Evolutionary conservation across 179 eudicot species (phyloP).

Genomic region (Pouteria campechiana): DNA sequence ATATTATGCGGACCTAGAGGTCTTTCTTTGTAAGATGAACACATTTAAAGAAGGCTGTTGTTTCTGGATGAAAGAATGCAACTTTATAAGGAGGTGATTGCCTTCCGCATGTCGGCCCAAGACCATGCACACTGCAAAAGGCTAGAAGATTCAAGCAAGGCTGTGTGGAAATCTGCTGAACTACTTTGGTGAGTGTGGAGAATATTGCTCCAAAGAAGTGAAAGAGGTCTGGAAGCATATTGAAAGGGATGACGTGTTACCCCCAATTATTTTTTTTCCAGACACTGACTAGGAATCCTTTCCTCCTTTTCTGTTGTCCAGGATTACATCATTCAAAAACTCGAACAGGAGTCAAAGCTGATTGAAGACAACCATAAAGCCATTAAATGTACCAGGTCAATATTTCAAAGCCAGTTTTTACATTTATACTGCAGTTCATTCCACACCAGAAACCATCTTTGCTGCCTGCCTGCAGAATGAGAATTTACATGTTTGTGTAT

Average conservation of each 20-base stretch:
- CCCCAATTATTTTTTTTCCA: slow-evolving; percentile 87
- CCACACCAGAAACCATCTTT: too few relatives aligned
- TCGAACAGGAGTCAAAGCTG: slow-evolving; percentile 83
- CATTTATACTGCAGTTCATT: not conserved
- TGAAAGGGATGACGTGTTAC: slow-evolving; percentile 89
- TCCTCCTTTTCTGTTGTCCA: slow-evolving; percentile 88
- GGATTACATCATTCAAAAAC: slow-evolving; percentile 90
- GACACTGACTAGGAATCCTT: slow-evolving; percentile 84
- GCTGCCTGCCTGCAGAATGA: too few relatives aligned
- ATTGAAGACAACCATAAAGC: slow-evolving; percentile 84
- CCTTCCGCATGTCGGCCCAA: slow-evolving; percentile 90
- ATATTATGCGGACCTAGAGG: slow-evolving; percentile 84
- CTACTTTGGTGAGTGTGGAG: slow-evolving; percentile 97
- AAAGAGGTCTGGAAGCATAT: slow-evolving; percentile 83
- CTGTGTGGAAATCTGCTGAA: slow-evolving; percentile 90
- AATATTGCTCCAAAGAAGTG: slow-evolving; percentile 96
- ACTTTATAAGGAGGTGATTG: slow-evolving; percentile 86
- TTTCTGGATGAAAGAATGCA: slow-evolving; percentile 90
- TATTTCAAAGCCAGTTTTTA: slow-evolving; percentile 1
- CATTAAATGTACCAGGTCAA: slow-evolving; percentile 76
- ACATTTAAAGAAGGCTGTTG: slow-evolving; percentile 56
- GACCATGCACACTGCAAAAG: slow-evolving; percentile 98
- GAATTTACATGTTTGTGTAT: too few relatives aligned
- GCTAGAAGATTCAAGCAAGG: slow-evolving; percentile 87
- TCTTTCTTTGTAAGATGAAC: slow-evolving; percentile 87